Evolutionary conservation across 2,329 filamentous ascomycete species (phyloP).

Genomic region (Cercospora berteroae): DNA sequence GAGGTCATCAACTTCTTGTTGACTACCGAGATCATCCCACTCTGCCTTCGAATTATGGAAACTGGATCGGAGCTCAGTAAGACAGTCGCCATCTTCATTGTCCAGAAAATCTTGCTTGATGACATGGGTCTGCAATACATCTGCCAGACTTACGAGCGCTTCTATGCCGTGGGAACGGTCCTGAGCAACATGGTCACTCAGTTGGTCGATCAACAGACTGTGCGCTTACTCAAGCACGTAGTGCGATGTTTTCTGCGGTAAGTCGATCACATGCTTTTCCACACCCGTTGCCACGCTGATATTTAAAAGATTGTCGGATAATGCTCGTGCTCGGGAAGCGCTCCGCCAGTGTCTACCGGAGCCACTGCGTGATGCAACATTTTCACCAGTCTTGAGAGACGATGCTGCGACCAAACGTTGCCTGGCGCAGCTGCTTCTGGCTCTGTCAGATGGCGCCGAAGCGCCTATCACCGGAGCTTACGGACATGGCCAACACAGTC

Average conservation of each 20-base stretch:
- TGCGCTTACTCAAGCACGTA: slow-evolving; percentile 92
- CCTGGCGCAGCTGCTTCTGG: slow-evolving; percentile 93
- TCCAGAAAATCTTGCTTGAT: slow-evolving; percentile 96
- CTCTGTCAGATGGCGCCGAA: slow-evolving; percentile 69
- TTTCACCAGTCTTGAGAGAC: slow-evolving; percentile 91
- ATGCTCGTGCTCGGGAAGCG: slow-evolving; percentile 90
- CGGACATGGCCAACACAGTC: slow-evolving; percentile 9
- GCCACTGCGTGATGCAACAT: slow-evolving; percentile 96
- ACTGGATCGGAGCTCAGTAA: slow-evolving; percentile 97
- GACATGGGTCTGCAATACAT: slow-evolving; percentile 98
- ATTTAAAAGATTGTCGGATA: slow-evolving; percentile 75
- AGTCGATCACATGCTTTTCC: slow-evolving; percentile 34
- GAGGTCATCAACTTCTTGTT: slow-evolving; percentile 99
- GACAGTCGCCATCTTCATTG: slow-evolving; percentile 98
- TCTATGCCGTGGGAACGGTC: slow-evolving; percentile 96
- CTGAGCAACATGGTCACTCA: slow-evolving; percentile 98
- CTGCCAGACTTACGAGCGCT: slow-evolving; percentile 96
- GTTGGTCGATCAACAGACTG: slow-evolving; percentile 95
- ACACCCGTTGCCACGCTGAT: slow-evolving; percentile 3
- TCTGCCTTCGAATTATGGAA: slow-evolving; percentile 98
- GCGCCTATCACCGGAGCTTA: slow-evolving; percentile 8
- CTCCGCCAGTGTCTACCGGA: slow-evolving; percentile 94
- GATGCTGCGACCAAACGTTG: slow-evolving; percentile 97
- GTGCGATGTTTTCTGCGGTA: slow-evolving; percentile 95
- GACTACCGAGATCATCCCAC: slow-evolving; percentile 96